Percentiles rank a stretch among this genome's conserved stretches.
phyloP scores from a whole-genome alignment of 202 grass and related monocot species.

The Digitaria exilis region DNA sequence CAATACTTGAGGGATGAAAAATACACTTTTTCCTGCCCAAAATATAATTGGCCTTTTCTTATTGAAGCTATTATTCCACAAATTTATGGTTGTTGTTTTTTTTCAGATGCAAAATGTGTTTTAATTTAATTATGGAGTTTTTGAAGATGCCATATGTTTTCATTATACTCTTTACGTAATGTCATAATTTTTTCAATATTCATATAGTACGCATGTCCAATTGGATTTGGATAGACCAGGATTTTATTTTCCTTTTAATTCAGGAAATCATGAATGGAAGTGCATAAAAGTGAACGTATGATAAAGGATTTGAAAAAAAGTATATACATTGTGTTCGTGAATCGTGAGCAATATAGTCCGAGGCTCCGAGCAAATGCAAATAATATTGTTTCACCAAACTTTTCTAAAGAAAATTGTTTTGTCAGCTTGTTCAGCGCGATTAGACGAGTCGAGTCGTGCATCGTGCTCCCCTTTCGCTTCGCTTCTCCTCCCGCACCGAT shows the following conservation, averaged over 20 bases:
- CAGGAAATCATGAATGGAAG: neutral
- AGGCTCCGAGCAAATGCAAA: too few relatives aligned
- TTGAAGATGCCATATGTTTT: neutral
- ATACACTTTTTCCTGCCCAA: too few relatives aligned
- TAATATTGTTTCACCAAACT: neutral
- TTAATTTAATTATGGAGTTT: too few relatives aligned
- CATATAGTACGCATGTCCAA: neutral
- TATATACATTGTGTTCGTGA: neutral
- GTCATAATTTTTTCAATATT: neutral
- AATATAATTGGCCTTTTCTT: too few relatives aligned
- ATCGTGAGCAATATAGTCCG: neutral
- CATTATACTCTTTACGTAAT: neutral
- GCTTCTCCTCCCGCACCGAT: constrained; percentile 9
- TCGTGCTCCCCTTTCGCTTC: neutral
- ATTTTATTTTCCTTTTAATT: neutral
- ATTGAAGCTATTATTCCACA: too few relatives aligned
- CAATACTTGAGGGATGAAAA: too few relatives aligned
- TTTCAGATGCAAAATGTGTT: neutral
- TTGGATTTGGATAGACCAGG: neutral
- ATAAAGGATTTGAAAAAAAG: neutral
- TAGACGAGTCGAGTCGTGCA: neutral
- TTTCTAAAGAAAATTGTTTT: neutral
- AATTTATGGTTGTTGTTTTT: too few relatives aligned
- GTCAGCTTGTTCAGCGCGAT: neutral
- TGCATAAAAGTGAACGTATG: neutral